These are phyloP conservation scores for Gyrodon lividus DNA, from an alignment of 768 basidiomycete species.

Conservation along the genomic window DNA sequence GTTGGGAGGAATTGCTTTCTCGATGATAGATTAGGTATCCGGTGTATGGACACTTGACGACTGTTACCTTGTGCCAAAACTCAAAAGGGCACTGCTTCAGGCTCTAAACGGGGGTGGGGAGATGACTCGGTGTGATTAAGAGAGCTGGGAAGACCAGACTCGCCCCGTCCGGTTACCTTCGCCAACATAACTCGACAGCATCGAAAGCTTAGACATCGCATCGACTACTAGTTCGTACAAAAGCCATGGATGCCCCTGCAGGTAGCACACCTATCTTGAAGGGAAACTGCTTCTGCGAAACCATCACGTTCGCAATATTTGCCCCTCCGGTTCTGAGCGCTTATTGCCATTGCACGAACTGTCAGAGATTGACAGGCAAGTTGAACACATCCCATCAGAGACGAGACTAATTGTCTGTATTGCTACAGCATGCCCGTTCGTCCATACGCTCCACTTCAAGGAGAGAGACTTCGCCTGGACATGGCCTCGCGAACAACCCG, in stretches of 20 bases:
- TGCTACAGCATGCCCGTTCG: conserved; percentile 45
- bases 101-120: too few relatives aligned
- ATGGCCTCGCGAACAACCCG: conserved; percentile 23
- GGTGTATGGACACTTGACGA: too few relatives aligned
- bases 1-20: not conserved
- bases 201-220: not conserved
- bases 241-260: conserved; percentile 14
- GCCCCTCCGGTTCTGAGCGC: conserved; percentile 54
- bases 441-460: conserved; percentile 60
- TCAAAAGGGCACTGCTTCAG: too few relatives aligned
- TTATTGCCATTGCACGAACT: conserved; percentile 71
- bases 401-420: not conserved
- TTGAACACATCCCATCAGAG: not conserved
- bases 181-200: not conserved
- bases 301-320: conserved; percentile 45
- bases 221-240: not conserved
- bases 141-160: too few relatives aligned
- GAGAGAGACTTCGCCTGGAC: conserved; percentile 54
- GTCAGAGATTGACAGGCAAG: conserved; percentile 59
- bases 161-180: not conserved
- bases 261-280: conserved; percentile 25
- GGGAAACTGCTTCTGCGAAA: conserved; percentile 63
- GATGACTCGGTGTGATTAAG: too few relatives aligned
- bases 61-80: too few relatives aligned
- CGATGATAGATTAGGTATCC: not conserved